These are phyloP conservation scores for Hymenoscyphus scutula DNA, from an alignment of 2,329 filamentous ascomycete species.

Conservation along the genomic window DNA sequence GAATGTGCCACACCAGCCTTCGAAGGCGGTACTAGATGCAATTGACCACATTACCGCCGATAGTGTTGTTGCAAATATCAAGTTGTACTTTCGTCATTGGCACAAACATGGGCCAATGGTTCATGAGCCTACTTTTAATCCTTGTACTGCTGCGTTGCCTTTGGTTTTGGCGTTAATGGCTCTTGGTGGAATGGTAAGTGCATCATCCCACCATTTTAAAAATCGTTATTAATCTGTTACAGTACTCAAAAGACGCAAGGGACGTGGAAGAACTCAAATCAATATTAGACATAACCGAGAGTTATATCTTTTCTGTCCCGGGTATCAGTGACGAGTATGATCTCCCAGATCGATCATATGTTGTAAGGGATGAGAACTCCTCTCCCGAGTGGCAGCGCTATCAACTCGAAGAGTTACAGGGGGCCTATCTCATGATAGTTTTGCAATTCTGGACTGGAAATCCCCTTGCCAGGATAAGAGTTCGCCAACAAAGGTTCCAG, in stretches of 20 bases:
- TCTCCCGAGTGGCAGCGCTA: conserved; percentile 34
- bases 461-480: conserved; percentile 29
- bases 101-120: conserved; percentile 36
- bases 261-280: conserved; percentile 28
- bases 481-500: conserved; percentile 33
- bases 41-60: conserved; percentile 31
- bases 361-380: conserved; percentile 23
- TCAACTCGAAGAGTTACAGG: conserved; percentile 35
- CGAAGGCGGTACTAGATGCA: conserved; percentile 30
- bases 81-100: conserved; percentile 36
- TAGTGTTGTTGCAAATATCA: conserved; percentile 29
- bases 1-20: conserved; percentile 23
- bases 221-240: conserved; percentile 8
- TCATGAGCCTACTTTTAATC: conserved; percentile 35
- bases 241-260: conserved; percentile 31
- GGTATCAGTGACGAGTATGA: conserved; percentile 33
- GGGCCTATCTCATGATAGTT: conserved; percentile 35
- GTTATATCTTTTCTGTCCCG: conserved; percentile 31
- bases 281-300: conserved; percentile 32
- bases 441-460: conserved; percentile 36
- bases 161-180: conserved; percentile 33
- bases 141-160: conserved; percentile 31
- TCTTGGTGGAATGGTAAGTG: conserved; percentile 34
- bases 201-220: neutral
- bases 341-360: conserved; percentile 29